Base-by-base conservation (phyloP, 2,329 filamentous ascomycete genomes). In the Xylariaceae sp. region DNA sequence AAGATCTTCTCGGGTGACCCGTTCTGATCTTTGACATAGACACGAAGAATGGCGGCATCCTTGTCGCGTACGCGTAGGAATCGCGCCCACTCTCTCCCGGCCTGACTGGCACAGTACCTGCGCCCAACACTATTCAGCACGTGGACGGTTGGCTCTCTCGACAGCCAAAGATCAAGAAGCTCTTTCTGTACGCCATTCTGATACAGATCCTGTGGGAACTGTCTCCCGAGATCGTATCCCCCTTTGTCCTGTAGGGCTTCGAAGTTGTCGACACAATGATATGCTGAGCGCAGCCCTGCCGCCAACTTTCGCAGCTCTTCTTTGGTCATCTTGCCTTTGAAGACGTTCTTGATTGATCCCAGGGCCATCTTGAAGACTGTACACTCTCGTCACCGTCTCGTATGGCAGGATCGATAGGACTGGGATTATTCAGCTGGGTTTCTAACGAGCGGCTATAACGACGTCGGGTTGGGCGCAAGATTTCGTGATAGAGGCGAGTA, bases 51-150 rank as follows among this genome's bases (percentile, higher is more conserved):
- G 7, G 44, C 11, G 3, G 45, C 44, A 4, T 26, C 18, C 1
- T 41, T 39, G 9, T 33, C 30, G 11, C 45, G 41, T 17, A 43
- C 51, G 3, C 48, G 47, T 2, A 49, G 38, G 32, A 29, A 47
- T n/a, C 39, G 45, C 4, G 51, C 51, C 36, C 45, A 52, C 19
- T 52, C 49, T 3, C 41, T 31, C 4, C 46, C 49, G 9, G 40
- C 44, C n/a, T 38, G 28, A 3, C 44, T 34, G 2, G 49, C 39
- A 1, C 33, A 18, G 34, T 48, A 45, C 8, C 44, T 38, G 3
- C 35, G 19, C 6, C 32, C 8, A 4, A 41, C 4, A n/a, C 22
- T 41, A 24, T 39, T 9, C 13, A 52, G 41, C 8, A 43, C 45
- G n/a, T 48, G 38, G 4, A 43, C 39, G 9, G 35, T 30, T 4